Evolutionary conservation across 371 early-diverging fungal species (phyloP).

Genomic region (Mortierella sp.): DNA sequence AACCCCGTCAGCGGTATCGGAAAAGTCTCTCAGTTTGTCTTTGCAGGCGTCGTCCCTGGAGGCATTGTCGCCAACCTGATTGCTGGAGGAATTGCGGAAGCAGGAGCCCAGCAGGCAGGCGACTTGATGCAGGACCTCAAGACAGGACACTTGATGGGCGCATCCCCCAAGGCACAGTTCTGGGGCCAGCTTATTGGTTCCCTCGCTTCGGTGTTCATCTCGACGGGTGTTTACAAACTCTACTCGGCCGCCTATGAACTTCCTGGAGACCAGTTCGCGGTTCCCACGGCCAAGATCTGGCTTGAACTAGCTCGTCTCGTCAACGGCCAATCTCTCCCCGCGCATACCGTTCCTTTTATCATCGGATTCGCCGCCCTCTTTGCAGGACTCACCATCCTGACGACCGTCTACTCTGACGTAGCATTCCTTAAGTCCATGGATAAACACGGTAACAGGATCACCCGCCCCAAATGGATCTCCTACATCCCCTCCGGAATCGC

Average conservation of each 20-base stretch:
- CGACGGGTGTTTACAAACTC: slow-evolving; percentile 79
- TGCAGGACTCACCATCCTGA: slow-evolving; percentile 67
- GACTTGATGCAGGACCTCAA: slow-evolving; percentile 94
- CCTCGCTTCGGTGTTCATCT: slow-evolving; percentile 76
- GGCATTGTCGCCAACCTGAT: slow-evolving; percentile 85
- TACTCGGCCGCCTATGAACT: slow-evolving; percentile 82
- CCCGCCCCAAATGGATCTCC: slow-evolving; percentile 49
- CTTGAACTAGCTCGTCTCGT: slow-evolving; percentile 86
- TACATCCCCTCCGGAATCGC: slow-evolving; percentile 84
- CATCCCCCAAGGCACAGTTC: slow-evolving; percentile 90
- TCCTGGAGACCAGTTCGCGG: slow-evolving; percentile 80
- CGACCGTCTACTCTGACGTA: slow-evolving; percentile 72
- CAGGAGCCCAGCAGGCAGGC: slow-evolving; percentile 81
- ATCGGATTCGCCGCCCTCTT: slow-evolving; percentile 72
- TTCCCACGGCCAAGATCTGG: slow-evolving; percentile 87
- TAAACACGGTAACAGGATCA: slow-evolving; percentile 45
- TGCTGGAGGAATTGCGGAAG: slow-evolving; percentile 91
- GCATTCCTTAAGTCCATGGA: slow-evolving; percentile 70
- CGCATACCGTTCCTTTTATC: slow-evolving; percentile 74
- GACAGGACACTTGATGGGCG: slow-evolving; percentile 87
- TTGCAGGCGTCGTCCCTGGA: slow-evolving; percentile 82
- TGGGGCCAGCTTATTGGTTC: slow-evolving; percentile 89
- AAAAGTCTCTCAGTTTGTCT: slow-evolving; percentile 88
- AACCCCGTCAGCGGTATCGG: slow-evolving; percentile 90
- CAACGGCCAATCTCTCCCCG: slow-evolving; percentile 83